phyloP scores from a whole-genome alignment of 148 eudicot genomes.

The Limonium bicolor region DNA sequence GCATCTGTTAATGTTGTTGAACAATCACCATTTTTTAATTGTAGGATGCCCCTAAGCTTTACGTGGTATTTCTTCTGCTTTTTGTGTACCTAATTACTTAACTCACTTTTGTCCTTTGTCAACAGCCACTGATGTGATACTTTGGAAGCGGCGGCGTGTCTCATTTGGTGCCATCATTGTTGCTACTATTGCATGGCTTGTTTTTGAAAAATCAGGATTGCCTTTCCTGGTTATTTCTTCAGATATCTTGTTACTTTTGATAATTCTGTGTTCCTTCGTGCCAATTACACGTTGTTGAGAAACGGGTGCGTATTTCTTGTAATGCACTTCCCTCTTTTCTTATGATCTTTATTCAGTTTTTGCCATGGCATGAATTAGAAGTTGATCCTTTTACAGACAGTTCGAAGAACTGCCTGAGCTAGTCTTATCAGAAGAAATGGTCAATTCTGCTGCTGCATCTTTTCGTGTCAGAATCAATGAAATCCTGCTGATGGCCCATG shows the following conservation, averaged over 20 bases:
- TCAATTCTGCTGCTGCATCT: slow-evolving; percentile 81
- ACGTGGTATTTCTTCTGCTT: no score
- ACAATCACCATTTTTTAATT: no score
- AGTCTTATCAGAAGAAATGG: slow-evolving; percentile 88
- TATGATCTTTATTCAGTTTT: neutral
- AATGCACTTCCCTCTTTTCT: slow-evolving; percentile 3
- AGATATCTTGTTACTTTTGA: slow-evolving; percentile 63
- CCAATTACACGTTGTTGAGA: slow-evolving; percentile 48
- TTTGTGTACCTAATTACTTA: no score
- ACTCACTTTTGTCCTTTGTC: slow-evolving; percentile 10
- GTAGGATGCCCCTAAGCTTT: no score
- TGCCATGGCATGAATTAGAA: neutral
- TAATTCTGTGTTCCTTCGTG: slow-evolving; percentile 55
- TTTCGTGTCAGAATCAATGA: slow-evolving; percentile 82
- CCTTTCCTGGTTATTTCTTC: slow-evolving; percentile 64
- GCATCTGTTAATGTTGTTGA: no score
- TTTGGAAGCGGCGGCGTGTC: slow-evolving; percentile 62
- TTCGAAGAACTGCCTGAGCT: slow-evolving; percentile 60
- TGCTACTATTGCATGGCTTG: slow-evolving; percentile 77
- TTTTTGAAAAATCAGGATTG: slow-evolving; percentile 67
- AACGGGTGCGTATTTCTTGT: no score
- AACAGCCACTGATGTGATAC: slow-evolving; percentile 72
- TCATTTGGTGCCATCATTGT: slow-evolving; percentile 58
- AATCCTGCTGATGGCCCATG: slow-evolving; percentile 80
- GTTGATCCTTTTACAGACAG: slow-evolving; percentile 37